These are phyloP conservation scores for Mediolabrus comicus DNA, from an alignment of 108 stramenopile genomes.

Conservation along the genomic window DNA sequence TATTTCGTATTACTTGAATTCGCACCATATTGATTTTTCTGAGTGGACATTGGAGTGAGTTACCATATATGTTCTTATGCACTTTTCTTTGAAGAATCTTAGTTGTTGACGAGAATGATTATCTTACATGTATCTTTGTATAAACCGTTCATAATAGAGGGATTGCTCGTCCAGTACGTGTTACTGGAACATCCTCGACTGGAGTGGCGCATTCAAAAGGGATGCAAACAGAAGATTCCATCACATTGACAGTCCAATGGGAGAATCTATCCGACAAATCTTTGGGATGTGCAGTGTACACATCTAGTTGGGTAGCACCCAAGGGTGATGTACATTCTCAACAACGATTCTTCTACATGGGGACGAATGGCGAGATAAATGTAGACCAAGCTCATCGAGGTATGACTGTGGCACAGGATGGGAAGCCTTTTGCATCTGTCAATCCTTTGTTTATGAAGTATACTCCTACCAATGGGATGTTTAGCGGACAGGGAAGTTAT, in stretches of 20 bases:
- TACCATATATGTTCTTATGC: background rate
- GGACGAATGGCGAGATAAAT: slow-evolving; percentile 92
- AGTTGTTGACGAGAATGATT: too few relatives aligned
- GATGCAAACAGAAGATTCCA: slow-evolving; percentile 96
- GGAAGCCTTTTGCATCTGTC: slow-evolving; percentile 83
- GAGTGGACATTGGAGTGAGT: slow-evolving; percentile 90
- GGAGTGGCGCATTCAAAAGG: slow-evolving; percentile 90
- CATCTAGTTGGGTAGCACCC: slow-evolving; percentile 97
- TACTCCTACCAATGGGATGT: slow-evolving; percentile 93
- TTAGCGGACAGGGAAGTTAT: slow-evolving; percentile 95
- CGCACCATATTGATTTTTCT: slow-evolving; percentile 98
- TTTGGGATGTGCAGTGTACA: slow-evolving; percentile 94
- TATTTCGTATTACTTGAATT: slow-evolving; percentile 99
- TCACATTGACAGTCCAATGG: slow-evolving; percentile 98
- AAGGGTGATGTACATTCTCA: slow-evolving; percentile 97
- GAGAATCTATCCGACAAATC: slow-evolving; percentile 76
- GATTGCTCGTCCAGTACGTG: slow-evolving; percentile 87
- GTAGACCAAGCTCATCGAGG: slow-evolving; percentile 99
- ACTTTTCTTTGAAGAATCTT: background rate
- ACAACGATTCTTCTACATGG: slow-evolving; percentile 99
- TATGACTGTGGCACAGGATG: slow-evolving; percentile 91
- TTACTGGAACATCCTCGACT: slow-evolving; percentile 89
- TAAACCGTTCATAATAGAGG: slow-evolving; percentile 16
- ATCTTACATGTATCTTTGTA: background rate
- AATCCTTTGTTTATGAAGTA: slow-evolving; percentile 99